Evolutionary conservation across 2,329 filamentous ascomycete genomes (phyloP), one percentile per base, ranked within the genome.

Genomic region (Cercospora sojina): DNA sequence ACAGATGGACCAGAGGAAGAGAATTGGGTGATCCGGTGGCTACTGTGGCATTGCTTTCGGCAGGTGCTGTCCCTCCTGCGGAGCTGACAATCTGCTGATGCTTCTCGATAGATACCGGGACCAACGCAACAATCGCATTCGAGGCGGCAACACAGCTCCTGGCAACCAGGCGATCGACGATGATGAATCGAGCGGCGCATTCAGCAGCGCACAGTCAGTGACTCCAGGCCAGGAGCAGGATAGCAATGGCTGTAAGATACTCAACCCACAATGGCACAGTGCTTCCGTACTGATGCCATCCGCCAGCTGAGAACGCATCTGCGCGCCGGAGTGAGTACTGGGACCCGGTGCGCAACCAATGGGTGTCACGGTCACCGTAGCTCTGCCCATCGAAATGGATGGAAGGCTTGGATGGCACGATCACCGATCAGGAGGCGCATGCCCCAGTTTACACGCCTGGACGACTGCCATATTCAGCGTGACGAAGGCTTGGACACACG

Each of bases 21-120:
- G 67, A 84, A 84, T 63, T 84, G 82, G 82, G 79, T 83, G 41
- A 81, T 82, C 16, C 76, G 79, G 13, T 84, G 82, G 82, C 79
- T 81, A 64, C 75, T 84, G 4, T 84, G 82, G 82, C 82, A 84
- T 70, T 80, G 80, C 62, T 83, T 83, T 66, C 79, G 81, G 47
- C 32, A 13, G 9, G 32, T 35, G 32, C 56, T 31, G 23, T 60
- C 20, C 27, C 23, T 43, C 16, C n/a, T 10, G n/a, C 13, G 20
- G 12, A 10, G n/a, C 38, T 25, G 38, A 59, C 18, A 49, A 47
- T n/a, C 16, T 27, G 58, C 58, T 60, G 35, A 60, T 47, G 25
- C 53, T 12, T 43, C 16, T 23, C n/a, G 23, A 10, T 20, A 60
- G 58, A 20, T 81, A 79, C 65, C 73, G 77, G 31, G 78, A 69